phyloP scores from a whole-genome alignment of 257 asterid species.

The Avicennia marina region DNA sequence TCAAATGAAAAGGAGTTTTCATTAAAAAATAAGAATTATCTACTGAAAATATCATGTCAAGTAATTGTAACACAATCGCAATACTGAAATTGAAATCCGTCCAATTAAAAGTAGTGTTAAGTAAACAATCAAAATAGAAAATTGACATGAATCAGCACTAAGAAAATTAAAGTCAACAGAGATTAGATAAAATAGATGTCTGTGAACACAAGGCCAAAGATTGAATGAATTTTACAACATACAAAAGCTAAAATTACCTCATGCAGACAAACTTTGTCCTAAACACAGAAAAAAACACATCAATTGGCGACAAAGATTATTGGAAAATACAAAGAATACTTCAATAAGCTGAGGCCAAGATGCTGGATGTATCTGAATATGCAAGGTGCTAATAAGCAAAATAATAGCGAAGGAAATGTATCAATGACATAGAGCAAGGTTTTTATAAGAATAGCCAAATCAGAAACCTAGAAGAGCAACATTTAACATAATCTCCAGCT shows the following conservation, averaged over 20 bases:
- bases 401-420: too few species aligned
- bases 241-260: background rate
- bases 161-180: background rate
- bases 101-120: background rate
- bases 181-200: background rate
- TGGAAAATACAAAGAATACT: background rate
- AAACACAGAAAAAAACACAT: background rate
- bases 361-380: too few species aligned
- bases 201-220: background rate
- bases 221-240: background rate
- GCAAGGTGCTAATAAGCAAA: background rate
- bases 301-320: background rate
- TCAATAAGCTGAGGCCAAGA: too few species aligned
- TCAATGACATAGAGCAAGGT: background rate
- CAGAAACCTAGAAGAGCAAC: slow-evolving; percentile 4
- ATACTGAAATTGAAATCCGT: background rate
- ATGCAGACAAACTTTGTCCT: background rate
- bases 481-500: background rate
- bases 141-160: slow-evolving; percentile 5
- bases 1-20: too few species aligned
- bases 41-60: background rate
- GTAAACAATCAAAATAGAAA: slow-evolving; percentile 4
- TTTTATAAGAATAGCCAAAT: background rate
- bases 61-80: background rate
- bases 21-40: too few species aligned